Percentiles rank a stretch among this genome's conserved stretches.
Conservation (phyloP, 768 basidiomycete genomes). For the Amanita inopinata region DNA sequence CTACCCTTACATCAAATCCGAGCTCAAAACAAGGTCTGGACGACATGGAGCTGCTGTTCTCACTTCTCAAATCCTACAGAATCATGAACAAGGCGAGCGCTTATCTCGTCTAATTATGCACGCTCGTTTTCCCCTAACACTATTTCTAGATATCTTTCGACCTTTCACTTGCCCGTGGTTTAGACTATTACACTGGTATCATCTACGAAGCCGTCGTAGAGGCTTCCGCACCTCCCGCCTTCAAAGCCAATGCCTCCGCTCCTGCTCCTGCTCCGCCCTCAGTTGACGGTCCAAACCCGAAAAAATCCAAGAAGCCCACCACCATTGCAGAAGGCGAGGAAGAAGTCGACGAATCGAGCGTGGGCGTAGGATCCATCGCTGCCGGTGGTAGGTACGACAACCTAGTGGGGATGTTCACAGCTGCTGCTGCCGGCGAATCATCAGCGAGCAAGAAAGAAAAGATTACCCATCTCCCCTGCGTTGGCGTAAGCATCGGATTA, state of each 20-base stretch:
- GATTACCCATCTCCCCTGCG: slow-evolving; percentile 65
- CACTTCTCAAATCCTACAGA: slow-evolving; percentile 70
- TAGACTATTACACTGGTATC: slow-evolving; percentile 98
- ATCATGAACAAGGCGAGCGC: slow-evolving; percentile 61
- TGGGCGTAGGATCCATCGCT: slow-evolving; percentile 99
- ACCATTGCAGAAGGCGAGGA: slow-evolving; percentile 48
- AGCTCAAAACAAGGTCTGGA: slow-evolving; percentile 73
- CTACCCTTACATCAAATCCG: slow-evolving; percentile 52
- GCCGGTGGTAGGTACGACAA: slow-evolving; percentile 96
- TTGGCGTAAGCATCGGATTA: slow-evolving; percentile 87
- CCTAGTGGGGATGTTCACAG: slow-evolving; percentile 86
- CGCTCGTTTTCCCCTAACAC: not conserved
- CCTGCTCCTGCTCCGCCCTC: slow-evolving; percentile 20
- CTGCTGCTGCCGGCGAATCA: slow-evolving; percentile 60
- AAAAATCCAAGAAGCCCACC: slow-evolving; percentile 36
- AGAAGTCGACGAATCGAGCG: slow-evolving; percentile 84
- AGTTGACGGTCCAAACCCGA: slow-evolving; percentile 20
- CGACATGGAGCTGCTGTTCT: slow-evolving; percentile 84
- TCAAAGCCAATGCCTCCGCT: slow-evolving; percentile 34
- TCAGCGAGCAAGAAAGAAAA: slow-evolving; percentile 39
- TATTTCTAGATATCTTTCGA: slow-evolving; percentile 82
- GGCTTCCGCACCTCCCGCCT: slow-evolving; percentile 85
- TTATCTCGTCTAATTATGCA: not conserved
- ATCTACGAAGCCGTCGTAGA: slow-evolving; percentile 96
- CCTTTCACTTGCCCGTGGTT: slow-evolving; percentile 90